phyloP scores from a whole-genome alignment of 768 basidiomycete genomes.

The Trametes coccinea region DNA sequence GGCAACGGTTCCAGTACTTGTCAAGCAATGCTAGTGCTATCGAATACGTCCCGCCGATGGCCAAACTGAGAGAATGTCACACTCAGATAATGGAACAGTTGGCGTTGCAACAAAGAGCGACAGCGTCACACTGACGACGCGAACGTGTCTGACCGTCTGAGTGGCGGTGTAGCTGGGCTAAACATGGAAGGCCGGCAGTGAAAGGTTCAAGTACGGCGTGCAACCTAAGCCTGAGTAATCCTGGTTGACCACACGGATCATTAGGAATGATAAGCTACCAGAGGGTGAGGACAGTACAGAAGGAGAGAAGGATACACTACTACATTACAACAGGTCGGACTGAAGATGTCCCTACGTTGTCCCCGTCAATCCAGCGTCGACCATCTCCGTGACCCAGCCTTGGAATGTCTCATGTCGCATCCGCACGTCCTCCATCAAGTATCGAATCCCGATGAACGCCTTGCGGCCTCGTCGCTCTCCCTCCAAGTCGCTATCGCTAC shows the following conservation, averaged over 20 bases:
- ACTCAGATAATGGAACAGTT: too few species aligned
- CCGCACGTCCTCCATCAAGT: conserved; percentile 61
- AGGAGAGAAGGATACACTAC: not conserved
- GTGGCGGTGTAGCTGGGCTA: conserved; percentile 2
- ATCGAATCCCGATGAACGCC: conserved; percentile 65
- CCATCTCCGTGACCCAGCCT: conserved; percentile 63
- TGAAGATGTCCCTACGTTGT: conserved; percentile 13
- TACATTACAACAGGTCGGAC: not conserved
- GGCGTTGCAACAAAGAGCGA: not conserved
- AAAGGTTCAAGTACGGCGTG: too few species aligned
- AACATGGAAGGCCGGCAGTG: not conserved
- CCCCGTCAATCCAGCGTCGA: conserved; percentile 44
- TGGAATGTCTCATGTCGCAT: conserved; percentile 63
- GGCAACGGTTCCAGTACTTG: too few species aligned
- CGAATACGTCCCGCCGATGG: too few species aligned
- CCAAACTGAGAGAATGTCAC: too few species aligned
- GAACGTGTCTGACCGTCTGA: not conserved
- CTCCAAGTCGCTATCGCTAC: conserved; percentile 51
- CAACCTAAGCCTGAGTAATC: too few species aligned
- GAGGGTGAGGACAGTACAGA: not conserved
- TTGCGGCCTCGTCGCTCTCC: conserved; percentile 70
- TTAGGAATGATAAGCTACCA: not conserved
- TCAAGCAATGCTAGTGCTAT: too few species aligned
- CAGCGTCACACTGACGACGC: too few species aligned
- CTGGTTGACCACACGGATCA: too few species aligned